Conservation (phyloP, 257 asterid species). For the Thymus mandschuricus region DNA sequence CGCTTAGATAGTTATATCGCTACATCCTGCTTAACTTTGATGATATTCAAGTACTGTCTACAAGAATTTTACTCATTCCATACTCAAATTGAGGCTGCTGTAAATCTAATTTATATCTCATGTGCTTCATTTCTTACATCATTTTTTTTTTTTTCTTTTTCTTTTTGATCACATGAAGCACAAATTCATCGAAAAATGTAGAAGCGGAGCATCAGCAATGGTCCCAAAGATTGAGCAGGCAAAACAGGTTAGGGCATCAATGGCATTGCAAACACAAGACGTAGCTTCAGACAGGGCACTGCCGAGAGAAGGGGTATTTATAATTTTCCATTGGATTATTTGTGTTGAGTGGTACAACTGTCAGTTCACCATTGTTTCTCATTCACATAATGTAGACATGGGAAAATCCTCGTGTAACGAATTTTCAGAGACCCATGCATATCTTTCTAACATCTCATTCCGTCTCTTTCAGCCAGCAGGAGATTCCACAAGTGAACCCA, state of each 20-base stretch:
- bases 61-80: neutral
- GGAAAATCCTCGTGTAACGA: slow-evolving; percentile 15
- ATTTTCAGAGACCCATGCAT: neutral
- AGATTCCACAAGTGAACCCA: slow-evolving; percentile 53
- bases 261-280: slow-evolving; percentile 64
- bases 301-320: slow-evolving; percentile 63
- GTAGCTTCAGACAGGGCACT: slow-evolving; percentile 55
- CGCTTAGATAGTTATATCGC: neutral
- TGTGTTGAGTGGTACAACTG: slow-evolving; percentile 25
- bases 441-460: slow-evolving; percentile 23
- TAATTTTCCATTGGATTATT: slow-evolving; percentile 22
- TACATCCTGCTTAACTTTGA: neutral
- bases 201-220: slow-evolving; percentile 84
- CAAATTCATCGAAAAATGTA: slow-evolving; percentile 96
- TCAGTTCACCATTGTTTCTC: slow-evolving; percentile 14
- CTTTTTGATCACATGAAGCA: slow-evolving; percentile 56
- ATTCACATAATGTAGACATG: slow-evolving; percentile 21
- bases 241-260: slow-evolving; percentile 66
- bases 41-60: slow-evolving; percentile 14
- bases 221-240: slow-evolving; percentile 93
- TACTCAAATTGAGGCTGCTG: slow-evolving; percentile 6
- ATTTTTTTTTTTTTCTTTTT: slow-evolving; percentile 26
- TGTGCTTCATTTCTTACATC: slow-evolving; percentile 32
- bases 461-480: slow-evolving; percentile 44
- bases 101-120: slow-evolving; percentile 21